phyloP scores from a whole-genome alignment of 73 alveolate genomes.

The Breviolum minutum region DNA sequence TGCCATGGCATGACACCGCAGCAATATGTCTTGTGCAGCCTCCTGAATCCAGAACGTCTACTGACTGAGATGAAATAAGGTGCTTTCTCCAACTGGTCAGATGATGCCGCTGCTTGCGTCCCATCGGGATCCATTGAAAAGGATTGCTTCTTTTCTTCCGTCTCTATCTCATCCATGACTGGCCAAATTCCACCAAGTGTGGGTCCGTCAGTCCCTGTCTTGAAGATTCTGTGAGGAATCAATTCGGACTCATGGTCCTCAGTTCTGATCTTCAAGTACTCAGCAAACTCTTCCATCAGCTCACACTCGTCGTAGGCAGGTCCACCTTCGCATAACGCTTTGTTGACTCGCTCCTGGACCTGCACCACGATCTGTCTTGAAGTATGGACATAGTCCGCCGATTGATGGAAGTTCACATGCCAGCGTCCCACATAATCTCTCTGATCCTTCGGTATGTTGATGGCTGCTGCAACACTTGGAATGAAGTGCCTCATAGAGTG shows the following conservation, averaged over 20 bases:
- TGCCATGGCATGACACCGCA: no score
- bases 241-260: no score
- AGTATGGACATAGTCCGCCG: not conserved
- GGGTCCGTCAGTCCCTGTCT: no score
- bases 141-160: no score
- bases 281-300: not conserved
- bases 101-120: not conserved
- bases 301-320: not conserved
- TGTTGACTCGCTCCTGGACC: not conserved
- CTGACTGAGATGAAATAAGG: not conserved
- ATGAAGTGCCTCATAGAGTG: not conserved
- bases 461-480: not conserved
- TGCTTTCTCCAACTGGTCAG: not conserved
- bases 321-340: not conserved
- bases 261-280: not conserved
- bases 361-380: not conserved
- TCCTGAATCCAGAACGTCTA: not conserved
- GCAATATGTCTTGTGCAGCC: no score
- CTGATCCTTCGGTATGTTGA: not conserved
- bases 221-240: no score
- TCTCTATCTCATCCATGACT: no score
- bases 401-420: not conserved
- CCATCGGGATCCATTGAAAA: no score
- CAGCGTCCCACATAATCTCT: not conserved
- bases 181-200: no score